A percentile compares a stretch with the other conserved stretches of the same genome.
phyloP scores from a whole-genome alignment of 1,139 yeast species.

The Lodderomyces theae region DNA sequence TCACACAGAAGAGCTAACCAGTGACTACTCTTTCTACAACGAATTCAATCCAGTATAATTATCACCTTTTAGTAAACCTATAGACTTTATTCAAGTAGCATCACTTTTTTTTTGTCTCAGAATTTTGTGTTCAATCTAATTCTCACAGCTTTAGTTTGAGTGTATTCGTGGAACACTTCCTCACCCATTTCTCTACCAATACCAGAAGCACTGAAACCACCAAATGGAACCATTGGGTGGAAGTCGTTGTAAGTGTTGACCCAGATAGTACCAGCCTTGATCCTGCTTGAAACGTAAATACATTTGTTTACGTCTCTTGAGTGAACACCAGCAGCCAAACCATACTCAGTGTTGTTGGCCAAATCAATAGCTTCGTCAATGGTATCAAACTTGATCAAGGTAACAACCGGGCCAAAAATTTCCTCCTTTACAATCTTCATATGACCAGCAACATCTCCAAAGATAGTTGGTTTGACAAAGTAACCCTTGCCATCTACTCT shows the following conservation, averaged over 20 bases:
- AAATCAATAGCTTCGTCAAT: conserved; percentile 65
- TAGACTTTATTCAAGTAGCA: no score
- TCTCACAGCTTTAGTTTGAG: conserved; percentile 80
- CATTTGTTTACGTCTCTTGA: conserved; percentile 69
- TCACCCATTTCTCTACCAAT: conserved; percentile 91
- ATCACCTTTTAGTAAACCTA: not conserved
- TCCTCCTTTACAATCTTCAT: conserved; percentile 76
- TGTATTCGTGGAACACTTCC: conserved; percentile 80
- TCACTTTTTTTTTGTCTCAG: no score
- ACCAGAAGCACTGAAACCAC: conserved; percentile 87
- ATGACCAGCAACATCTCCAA: conserved; percentile 64
- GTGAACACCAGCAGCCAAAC: conserved; percentile 82
- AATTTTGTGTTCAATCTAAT: conserved; percentile 18
- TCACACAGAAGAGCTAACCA: not conserved
- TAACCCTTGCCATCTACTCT: conserved; percentile 67
- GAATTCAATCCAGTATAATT: not conserved
- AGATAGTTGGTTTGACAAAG: conserved; percentile 77
- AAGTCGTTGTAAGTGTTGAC: conserved; percentile 81
- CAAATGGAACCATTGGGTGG: conserved; percentile 79
- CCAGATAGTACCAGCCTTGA: conserved; percentile 84
- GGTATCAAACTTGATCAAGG: conserved; percentile 68
- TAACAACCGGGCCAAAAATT: conserved; percentile 84
- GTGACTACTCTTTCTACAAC: not conserved
- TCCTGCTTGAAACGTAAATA: conserved; percentile 59
- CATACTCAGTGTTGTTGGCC: conserved; percentile 76